phyloP scores from a whole-genome alignment of 768 basidiomycete species.

The Auricularia sp. region DNA sequence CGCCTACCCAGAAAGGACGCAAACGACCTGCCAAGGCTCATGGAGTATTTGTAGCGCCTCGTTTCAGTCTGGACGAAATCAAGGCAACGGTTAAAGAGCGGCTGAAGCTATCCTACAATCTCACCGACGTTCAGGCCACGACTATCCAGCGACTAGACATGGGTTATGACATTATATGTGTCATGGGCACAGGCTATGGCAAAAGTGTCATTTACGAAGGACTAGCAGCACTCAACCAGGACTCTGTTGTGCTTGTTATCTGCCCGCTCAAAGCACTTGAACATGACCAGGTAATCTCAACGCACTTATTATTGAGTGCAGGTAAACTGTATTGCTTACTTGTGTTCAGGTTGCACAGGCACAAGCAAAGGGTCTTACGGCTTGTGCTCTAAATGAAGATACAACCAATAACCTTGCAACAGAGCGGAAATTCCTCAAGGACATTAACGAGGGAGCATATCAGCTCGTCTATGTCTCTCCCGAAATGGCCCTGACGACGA shows the following conservation, averaged over 20 bases:
- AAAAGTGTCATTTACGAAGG: conserved; percentile 23
- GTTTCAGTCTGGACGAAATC: neutral
- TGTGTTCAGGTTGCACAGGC: conserved; percentile 12
- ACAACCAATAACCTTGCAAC: conserved; percentile 4
- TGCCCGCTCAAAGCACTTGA: conserved; percentile 24
- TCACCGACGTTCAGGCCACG: neutral
- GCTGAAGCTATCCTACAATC: neutral
- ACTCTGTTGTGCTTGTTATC: conserved; percentile 17
- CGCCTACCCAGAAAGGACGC: neutral
- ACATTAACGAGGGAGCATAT: neutral
- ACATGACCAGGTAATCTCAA: conserved; percentile 18
- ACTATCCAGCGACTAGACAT: neutral
- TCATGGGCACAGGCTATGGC: conserved; percentile 19
- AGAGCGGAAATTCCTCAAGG: neutral
- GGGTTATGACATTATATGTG: conserved; percentile 1
- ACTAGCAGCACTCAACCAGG: conserved; percentile 11
- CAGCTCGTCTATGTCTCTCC: neutral
- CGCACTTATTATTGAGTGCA: neutral
- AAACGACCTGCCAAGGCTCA: neutral
- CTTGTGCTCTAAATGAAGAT: conserved; percentile 22
- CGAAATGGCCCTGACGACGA: neutral
- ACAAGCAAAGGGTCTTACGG: conserved; percentile 16
- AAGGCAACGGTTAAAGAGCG: neutral
- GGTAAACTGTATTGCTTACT: neutral
- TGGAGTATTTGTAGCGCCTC: neutral